Evolutionary conservation across 352 stramenopile genomes (phyloP).

Genomic region (Lagenidium giganteum): DNA sequence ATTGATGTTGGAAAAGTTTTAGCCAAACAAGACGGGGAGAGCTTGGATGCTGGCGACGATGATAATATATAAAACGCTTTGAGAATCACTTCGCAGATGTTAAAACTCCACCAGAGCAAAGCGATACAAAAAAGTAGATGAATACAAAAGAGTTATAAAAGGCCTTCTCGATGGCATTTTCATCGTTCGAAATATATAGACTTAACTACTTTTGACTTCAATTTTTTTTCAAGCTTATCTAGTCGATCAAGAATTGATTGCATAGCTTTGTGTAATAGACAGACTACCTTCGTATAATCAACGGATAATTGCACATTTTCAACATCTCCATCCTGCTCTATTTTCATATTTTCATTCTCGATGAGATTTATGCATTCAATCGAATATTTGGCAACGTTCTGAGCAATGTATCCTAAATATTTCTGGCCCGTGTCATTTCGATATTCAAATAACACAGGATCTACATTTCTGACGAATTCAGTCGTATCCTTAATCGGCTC

Average conservation of each 20-base stretch:
- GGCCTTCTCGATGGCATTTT: constrained; percentile 16
- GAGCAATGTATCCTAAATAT: constrained; percentile 9
- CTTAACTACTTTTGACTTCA: too few species aligned
- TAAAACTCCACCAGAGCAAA: too few species aligned
- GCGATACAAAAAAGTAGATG: background rate
- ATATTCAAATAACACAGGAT: constrained; percentile 2
- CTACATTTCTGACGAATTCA: background rate
- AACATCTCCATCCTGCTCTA: constrained; percentile 4
- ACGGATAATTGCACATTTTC: constrained; percentile 2
- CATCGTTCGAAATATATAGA: constrained; percentile 8
- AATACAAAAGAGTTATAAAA: constrained; percentile 17
- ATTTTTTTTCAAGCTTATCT: constrained; percentile 5
- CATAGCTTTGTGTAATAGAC: constrained; percentile 1
- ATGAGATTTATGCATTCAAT: too few species aligned
- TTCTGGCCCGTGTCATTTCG: background rate
- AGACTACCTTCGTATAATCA: constrained; percentile 3
- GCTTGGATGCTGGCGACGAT: too few species aligned
- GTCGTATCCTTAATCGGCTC: background rate
- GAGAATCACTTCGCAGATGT: too few species aligned
- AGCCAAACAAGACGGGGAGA: too few species aligned
- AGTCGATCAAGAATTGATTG: background rate
- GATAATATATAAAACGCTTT: too few species aligned
- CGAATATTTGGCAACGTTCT: constrained; percentile 1
- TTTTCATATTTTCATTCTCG: constrained; percentile 7
- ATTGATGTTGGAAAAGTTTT: too few species aligned